Evolutionary conservation across 257 asterid genomes (phyloP).

Genomic region (Jacaranda copaia): DNA sequence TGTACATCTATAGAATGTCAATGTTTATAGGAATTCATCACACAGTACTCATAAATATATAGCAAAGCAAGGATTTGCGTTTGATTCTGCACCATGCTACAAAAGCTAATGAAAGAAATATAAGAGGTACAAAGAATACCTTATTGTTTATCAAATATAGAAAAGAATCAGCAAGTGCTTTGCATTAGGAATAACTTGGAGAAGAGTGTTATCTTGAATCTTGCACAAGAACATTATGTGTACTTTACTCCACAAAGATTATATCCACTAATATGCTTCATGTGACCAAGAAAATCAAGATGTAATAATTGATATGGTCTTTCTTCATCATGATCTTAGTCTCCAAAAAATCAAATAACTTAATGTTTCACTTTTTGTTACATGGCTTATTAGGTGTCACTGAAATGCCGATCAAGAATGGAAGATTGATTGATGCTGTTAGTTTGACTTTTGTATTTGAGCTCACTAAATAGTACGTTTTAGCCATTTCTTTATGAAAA

Average conservation of each 20-base stretch:
- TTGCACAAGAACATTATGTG: constrained; percentile 13
- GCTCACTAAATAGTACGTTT: constrained; percentile 73
- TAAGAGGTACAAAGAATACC: not conserved
- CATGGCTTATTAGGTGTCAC: constrained; percentile 67
- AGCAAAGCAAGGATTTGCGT: too few species aligned
- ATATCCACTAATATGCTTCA: not conserved
- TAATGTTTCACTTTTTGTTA: constrained; percentile 20
- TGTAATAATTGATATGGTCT: not conserved
- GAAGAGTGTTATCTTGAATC: not conserved
- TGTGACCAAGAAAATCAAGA: constrained; percentile 21
- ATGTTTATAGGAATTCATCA: constrained; percentile 24
- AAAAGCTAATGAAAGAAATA: constrained; percentile 8
- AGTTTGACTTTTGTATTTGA: constrained; percentile 85
- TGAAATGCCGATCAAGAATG: constrained; percentile 75
- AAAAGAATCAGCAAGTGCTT: not conserved
- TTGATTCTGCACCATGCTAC: not conserved
- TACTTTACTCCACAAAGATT: constrained; percentile 4
- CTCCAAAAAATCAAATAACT: too few species aligned
- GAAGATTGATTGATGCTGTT: constrained; percentile 92
- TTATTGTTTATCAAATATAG: too few species aligned
- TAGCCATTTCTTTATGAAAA: constrained; percentile 67
- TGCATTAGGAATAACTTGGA: constrained; percentile 20
- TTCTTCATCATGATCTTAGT: too few species aligned
- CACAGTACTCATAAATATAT: not conserved
- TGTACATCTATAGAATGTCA: not conserved